Base-by-base conservation (phyloP, 169 alveolate species). In the Plasmodium coatneyi region DNA sequence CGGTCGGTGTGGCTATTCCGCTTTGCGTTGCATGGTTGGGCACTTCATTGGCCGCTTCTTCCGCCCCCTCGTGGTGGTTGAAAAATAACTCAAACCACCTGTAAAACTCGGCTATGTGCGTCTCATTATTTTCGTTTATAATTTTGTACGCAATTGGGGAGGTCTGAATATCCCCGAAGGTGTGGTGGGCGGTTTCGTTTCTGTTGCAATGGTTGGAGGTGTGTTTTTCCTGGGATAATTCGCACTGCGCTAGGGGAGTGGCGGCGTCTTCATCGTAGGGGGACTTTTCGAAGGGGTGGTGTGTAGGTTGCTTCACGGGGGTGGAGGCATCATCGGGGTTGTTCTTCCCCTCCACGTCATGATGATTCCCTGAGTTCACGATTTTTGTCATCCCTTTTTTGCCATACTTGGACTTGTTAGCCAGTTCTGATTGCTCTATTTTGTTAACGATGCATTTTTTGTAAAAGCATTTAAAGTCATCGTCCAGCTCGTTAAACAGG, bases 21-120 rank as follows among this genome's bases (percentile, higher is more conserved):
- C 32, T 16, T 49, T 49, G 19, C 0, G 25, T 49, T 49, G 60
- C 60, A 7, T 49, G 60, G 60, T 49, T 49, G 14, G 60, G n/a
- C 14, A 49, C 60, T 49, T 49, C 60, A 3, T 14, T 49, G 5
- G 25, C 19, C 2, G 60, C 7, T 19, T 2, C n/a, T 9, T 80
- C 16, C 52, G 39, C 34, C 25, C 28, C 56, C 25, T 36, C 5
- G 30, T 34, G 52, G 56, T 79, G 39, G 9, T 60, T 79, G 72
- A 89, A 89, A 79, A 89, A 89, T 16, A 79, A 89, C 16, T 89
- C 94, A 89, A 89, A 89, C 94, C 94, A 89, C 49, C 71, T 89
- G 49, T 89, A 89, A 79, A 79, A 89, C 4, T 66, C 87, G 52
- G 81, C 32, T 41, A 79, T 49, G 46, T 79, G 90, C 19, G 71